Evolutionary conservation across 345 rosid genomes (phyloP).

Genomic region (Balakata baccata): DNA sequence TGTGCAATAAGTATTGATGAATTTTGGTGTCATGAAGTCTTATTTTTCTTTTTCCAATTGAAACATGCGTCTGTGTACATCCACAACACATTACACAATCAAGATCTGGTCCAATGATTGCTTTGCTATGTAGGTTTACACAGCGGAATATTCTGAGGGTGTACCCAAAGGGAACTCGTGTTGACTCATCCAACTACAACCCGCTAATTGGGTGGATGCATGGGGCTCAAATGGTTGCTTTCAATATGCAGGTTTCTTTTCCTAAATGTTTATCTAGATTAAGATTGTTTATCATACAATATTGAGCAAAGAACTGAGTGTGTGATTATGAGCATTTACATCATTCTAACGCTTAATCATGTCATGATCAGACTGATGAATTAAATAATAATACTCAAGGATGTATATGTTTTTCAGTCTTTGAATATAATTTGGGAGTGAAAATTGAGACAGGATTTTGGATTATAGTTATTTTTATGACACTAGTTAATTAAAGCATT

Average conservation of each 20-base stretch:
- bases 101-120: constrained; percentile 16
- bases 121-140: constrained; percentile 53
- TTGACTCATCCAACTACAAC: constrained; percentile 67
- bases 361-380: not conserved
- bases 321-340: not conserved
- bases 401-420: not conserved
- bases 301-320: not conserved
- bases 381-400: not conserved
- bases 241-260: constrained; percentile 72
- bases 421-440: not conserved
- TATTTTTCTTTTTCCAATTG: not conserved
- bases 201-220: constrained; percentile 72
- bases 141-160: constrained; percentile 73
- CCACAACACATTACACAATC: not conserved
- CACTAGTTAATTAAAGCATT: too few species aligned
- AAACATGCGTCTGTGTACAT: not conserved
- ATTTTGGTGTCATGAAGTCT: not conserved
- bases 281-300: constrained; percentile 1
- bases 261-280: not conserved
- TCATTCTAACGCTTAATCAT: not conserved
- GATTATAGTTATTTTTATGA: too few species aligned
- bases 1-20: constrained; percentile 14
- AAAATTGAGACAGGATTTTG: not conserved
- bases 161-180: constrained; percentile 84
- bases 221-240: constrained; percentile 93